Conservation (phyloP, 768 basidiomycete genomes). For the Macrolepiota fuliginosa region DNA sequence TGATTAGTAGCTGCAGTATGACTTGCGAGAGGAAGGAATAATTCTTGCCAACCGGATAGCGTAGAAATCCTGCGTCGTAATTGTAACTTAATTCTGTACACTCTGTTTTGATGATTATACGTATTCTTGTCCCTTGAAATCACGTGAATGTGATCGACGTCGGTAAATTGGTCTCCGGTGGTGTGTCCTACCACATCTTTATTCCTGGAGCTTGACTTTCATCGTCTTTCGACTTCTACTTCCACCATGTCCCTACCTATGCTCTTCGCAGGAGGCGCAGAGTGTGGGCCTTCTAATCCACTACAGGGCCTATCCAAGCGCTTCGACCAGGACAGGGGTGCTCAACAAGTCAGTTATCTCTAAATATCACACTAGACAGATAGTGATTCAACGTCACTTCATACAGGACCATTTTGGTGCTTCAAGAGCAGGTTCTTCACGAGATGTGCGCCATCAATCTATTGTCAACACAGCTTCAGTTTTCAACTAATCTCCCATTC, state of each 20-base stretch:
- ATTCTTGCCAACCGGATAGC: not conserved
- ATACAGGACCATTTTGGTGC: constrained; percentile 68
- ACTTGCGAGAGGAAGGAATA: constrained; percentile 9
- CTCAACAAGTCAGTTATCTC: constrained; percentile 58
- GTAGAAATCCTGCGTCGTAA: constrained; percentile 7
- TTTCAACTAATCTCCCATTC: not conserved
- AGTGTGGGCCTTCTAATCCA: constrained; percentile 86
- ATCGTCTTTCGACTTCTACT: constrained; percentile 6
- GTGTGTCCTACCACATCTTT: not conserved
- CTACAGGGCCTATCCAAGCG: constrained; percentile 77
- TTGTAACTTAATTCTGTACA: constrained; percentile 12
- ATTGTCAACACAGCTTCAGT: not conserved
- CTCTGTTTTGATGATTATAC: not conserved
- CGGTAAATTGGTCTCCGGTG: constrained; percentile 3
- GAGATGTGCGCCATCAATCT: constrained; percentile 44
- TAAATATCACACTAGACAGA: constrained; percentile 10
- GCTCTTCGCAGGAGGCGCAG: constrained; percentile 69
- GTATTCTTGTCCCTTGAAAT: constrained; percentile 5
- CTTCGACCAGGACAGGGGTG: constrained; percentile 75
- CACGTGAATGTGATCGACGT: constrained; percentile 16
- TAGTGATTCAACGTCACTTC: constrained; percentile 12
- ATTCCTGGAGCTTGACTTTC: constrained; percentile 1
- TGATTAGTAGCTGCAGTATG: constrained; percentile 3
- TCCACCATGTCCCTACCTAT: constrained; percentile 72
- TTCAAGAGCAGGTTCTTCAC: constrained; percentile 58